A percentile compares a stretch with the other conserved stretches of the same genome.
phyloP scores from a whole-genome alignment of 169 alveolate species.

The Amoebophrya sp. region DNA sequence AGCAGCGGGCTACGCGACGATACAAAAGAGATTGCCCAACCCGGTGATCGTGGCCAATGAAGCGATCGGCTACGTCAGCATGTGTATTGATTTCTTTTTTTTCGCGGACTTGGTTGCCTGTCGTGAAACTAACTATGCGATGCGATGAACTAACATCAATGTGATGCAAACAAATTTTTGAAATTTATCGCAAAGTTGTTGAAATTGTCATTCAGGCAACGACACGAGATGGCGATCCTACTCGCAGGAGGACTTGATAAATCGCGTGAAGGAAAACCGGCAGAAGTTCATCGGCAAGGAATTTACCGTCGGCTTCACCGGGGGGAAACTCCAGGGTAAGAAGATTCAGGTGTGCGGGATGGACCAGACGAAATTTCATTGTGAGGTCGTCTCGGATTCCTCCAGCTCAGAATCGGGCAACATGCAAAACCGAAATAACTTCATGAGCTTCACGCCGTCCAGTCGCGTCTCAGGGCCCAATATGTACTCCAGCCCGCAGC shows the following conservation, averaged over 20 bases:
- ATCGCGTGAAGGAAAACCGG: not conserved
- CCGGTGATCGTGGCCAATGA: constrained; percentile 2
- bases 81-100: not conserved
- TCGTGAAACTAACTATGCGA: too few relatives aligned
- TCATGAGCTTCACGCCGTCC: too few relatives aligned
- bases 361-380: not conserved
- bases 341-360: not conserved
- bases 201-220: too few relatives aligned
- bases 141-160: too few relatives aligned
- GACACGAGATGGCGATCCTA: not conserved
- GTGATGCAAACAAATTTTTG: too few relatives aligned
- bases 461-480: too few relatives aligned
- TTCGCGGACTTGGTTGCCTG: too few relatives aligned
- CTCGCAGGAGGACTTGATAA: not conserved
- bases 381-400: not conserved
- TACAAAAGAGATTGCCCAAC: not conserved
- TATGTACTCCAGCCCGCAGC: too few relatives aligned
- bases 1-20: too few relatives aligned
- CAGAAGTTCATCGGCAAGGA: not conserved
- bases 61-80: constrained; percentile 22
- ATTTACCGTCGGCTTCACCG: not conserved
- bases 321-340: not conserved
- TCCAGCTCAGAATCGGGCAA: too few relatives aligned
- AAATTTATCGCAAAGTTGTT: too few relatives aligned
- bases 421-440: too few relatives aligned